A percentile compares a stretch with the other conserved stretches of the same genome.
Conservation (phyloP, 2,329 filamentous ascomycete genomes). For the Fusarium concolor region DNA sequence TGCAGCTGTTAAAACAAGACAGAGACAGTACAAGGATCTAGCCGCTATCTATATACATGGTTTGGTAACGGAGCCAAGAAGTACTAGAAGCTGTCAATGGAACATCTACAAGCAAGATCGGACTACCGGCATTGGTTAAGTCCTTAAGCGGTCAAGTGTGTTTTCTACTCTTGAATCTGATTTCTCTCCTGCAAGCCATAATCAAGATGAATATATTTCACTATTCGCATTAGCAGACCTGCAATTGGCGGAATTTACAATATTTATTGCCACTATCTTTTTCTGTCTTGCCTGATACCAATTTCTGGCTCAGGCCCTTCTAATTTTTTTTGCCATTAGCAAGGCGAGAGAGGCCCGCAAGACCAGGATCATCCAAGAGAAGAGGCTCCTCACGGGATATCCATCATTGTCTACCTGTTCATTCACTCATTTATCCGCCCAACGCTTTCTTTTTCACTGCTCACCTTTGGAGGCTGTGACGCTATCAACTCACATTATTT, state of each 20-base stretch:
- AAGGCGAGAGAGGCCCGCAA: constrained; percentile 33
- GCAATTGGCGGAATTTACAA: constrained; percentile 10
- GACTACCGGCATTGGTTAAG: constrained; percentile 9
- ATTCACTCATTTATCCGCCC: not conserved
- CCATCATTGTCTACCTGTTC: not conserved
- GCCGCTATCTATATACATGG: not conserved
- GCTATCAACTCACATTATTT: not conserved
- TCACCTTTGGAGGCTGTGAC: not conserved
- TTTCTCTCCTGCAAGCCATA: not conserved
- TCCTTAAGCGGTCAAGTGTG: not conserved
- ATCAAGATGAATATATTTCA: constrained; percentile 8
- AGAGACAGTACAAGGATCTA: not conserved
- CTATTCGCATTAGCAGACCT: not conserved
- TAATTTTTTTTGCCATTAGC: constrained; percentile 21
- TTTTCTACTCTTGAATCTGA: constrained; percentile 1
- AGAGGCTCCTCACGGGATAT: constrained; percentile 16
- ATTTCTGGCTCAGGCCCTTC: constrained; percentile 23
- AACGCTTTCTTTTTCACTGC: not conserved
- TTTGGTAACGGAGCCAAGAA: not conserved
- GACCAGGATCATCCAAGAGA: constrained; percentile 26
- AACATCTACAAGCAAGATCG: not conserved
- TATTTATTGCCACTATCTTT: constrained; percentile 4
- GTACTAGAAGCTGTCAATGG: constrained; percentile 2
- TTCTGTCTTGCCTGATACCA: not conserved
- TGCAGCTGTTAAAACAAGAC: not conserved